A percentile compares a stretch with the other conserved stretches of the same genome.
Conservation (phyloP, 176 grass and related monocot species). For the Melocanna baccifera region DNA sequence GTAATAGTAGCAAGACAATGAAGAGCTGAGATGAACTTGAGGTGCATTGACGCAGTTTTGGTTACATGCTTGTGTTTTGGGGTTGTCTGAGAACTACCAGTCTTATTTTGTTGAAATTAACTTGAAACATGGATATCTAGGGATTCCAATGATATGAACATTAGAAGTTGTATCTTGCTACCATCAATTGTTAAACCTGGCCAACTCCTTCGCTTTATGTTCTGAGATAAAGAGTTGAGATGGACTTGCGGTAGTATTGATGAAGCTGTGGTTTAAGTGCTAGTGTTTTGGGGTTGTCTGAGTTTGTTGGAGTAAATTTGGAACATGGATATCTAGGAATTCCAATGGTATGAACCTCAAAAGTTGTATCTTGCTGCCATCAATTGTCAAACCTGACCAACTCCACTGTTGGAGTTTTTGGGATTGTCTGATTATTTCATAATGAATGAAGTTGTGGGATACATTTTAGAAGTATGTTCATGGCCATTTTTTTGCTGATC, state of each 20-base stretch:
- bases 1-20: neutral
- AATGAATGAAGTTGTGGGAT: neutral
- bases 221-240: constrained; percentile 16
- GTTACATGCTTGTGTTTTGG: neutral
- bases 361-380: constrained; percentile 9
- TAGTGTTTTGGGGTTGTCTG: neutral
- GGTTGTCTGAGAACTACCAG: neutral
- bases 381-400: neutral
- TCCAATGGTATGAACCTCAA: constrained; percentile 14
- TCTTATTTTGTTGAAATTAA: constrained; percentile 12
- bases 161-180: neutral
- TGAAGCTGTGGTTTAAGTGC: constrained; percentile 13
- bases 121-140: neutral
- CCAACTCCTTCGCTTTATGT: constrained; percentile 9
- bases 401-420: constrained; percentile 4
- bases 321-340: constrained; percentile 3
- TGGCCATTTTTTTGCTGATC: neutral
- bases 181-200: constrained; percentile 22
- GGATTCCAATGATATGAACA: neutral
- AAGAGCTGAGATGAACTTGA: neutral
- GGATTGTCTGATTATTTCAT: neutral
- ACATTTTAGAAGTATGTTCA: constrained; percentile 20
- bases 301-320: constrained; percentile 12
- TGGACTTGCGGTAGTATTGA: neutral
- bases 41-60: neutral